A percentile compares a stretch with the other conserved stretches of the same genome.
These are phyloP conservation scores for thale cress (Arabidopsis thaliana) DNA, from an alignment of 345 rosid genomes.

Conservation along the genomic window DNA sequence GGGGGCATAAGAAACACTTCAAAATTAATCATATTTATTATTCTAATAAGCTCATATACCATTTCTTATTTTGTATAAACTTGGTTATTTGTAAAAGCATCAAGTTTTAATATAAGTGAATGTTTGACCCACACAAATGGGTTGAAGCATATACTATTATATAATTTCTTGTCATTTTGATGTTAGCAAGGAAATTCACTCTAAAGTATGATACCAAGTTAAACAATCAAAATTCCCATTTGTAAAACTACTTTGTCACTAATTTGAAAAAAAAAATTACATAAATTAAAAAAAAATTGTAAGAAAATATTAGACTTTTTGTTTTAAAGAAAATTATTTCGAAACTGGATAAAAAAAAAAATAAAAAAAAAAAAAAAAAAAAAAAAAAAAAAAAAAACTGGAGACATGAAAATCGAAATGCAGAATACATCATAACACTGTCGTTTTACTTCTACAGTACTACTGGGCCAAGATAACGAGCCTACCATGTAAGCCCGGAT, in stretches of 20 bases:
- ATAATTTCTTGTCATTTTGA: not conserved
- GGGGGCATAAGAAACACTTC: not conserved
- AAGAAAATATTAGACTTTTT: not conserved
- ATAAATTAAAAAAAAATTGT: not conserved
- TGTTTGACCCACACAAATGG: too few species aligned
- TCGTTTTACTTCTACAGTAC: conserved; percentile 25
- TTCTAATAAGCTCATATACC: not conserved
- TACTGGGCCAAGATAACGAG: conserved; percentile 36
- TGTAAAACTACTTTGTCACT: not conserved
- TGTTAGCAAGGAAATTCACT: not conserved
- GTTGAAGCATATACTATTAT: not conserved
- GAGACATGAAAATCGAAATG: not conserved
- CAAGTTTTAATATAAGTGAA: too few species aligned
- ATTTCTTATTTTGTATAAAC: not conserved
- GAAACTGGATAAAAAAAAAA: not conserved
- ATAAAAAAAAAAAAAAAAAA: not conserved
- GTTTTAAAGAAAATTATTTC: not conserved
- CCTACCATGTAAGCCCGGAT: conserved; percentile 30
- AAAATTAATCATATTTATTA: not conserved
- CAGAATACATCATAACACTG: conserved; percentile 19
- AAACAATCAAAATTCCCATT: not conserved
- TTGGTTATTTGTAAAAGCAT: too few species aligned
- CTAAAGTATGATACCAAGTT: not conserved
- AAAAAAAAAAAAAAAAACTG: not conserved
- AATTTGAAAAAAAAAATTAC: not conserved